Base-by-base conservation (phyloP, 2,329 filamentous ascomycete genomes). In the Akanthomyces uredinophilus region DNA sequence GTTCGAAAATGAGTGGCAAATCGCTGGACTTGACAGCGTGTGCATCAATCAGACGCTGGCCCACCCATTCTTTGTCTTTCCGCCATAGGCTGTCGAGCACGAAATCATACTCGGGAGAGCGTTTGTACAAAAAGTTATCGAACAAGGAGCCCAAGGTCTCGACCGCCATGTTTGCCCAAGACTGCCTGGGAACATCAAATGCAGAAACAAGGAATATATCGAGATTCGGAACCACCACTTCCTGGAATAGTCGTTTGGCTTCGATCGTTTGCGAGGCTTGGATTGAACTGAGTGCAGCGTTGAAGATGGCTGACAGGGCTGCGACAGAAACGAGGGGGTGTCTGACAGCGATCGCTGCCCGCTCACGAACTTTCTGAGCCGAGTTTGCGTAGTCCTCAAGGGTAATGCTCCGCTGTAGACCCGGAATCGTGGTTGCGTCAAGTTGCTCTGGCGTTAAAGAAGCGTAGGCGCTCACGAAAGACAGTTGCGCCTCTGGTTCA, bases 41-140 rank as follows among this genome's bases (percentile, higher is more conserved):
- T 55, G 96, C 89, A 46, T 88, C 88, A 72, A 94, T 86, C 39
- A 99, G 85, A 63, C 90, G 87, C 66, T 88, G 85, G 11, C 88
- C 88, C 18, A 98, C 90, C 89, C 92, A 98, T 22, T 88, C 83
- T 67, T 88, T 90, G 71, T 98, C 92, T 71, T 95, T 92, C 67
- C 89, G 88, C 93, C 94, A 98, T 6, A 96, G 78, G 63, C 92
- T 93, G 71, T 96, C 89, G 62, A 99, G 83, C 16, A 96, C 94
- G 65, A 97, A 96, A 66, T 93, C 88, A 72, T 91, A 90, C 61
- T 93, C 86, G 5, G 87, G 83, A 13, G 92, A 87, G 61, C 87
- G 84, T 73, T 93, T 93, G 70, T 87, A 84, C 32, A 97, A 81
- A 71, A 96, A 97, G 13, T 90, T 89, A 57, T 91, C 87, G 68